A percentile compares a stretch with the other conserved stretches of the same genome.
Evolutionary conservation across 441 rosid genomes (phyloP).

Genomic region (Pelargonium citronellum): DNA sequence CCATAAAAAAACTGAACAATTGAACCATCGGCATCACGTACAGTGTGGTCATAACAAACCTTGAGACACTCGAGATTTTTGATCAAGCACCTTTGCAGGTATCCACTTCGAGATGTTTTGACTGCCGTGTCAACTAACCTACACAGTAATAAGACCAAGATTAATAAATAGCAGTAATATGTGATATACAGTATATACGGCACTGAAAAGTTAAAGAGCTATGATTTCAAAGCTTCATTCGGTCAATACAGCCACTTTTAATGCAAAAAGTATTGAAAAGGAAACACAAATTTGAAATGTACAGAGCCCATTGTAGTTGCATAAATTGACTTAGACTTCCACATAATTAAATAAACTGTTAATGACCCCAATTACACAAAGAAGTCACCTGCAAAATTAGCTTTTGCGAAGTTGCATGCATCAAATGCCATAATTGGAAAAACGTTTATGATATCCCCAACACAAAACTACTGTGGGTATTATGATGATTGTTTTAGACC

Average conservation of each 20-base stretch:
- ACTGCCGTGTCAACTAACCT: conserved; percentile 99
- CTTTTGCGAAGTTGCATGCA: background rate
- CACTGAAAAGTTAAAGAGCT: too few species aligned
- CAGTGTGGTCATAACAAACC: conserved; percentile 84
- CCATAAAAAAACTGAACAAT: conserved; percentile 90
- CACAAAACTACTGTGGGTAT: background rate
- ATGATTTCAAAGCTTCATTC: background rate
- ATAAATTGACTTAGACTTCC: background rate
- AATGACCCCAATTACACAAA: too few species aligned
- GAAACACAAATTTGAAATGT: background rate
- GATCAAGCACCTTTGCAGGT: conserved; percentile 94
- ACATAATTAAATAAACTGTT: background rate
- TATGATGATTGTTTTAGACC: background rate
- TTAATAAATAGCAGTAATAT: conserved; percentile 7
- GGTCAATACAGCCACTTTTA: background rate
- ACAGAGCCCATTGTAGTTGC: background rate
- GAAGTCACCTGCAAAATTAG: background rate
- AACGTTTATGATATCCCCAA: too few species aligned
- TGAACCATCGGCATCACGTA: conserved; percentile 97
- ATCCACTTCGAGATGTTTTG: conserved; percentile 99
- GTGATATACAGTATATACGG: too few species aligned
- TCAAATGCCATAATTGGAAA: too few species aligned
- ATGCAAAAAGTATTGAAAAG: background rate
- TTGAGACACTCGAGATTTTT: conserved; percentile 94
- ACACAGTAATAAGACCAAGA: conserved; percentile 22